Base-by-base conservation (phyloP, 2,329 filamentous ascomycete genomes). In the Pseudocercospora fijiensis region DNA sequence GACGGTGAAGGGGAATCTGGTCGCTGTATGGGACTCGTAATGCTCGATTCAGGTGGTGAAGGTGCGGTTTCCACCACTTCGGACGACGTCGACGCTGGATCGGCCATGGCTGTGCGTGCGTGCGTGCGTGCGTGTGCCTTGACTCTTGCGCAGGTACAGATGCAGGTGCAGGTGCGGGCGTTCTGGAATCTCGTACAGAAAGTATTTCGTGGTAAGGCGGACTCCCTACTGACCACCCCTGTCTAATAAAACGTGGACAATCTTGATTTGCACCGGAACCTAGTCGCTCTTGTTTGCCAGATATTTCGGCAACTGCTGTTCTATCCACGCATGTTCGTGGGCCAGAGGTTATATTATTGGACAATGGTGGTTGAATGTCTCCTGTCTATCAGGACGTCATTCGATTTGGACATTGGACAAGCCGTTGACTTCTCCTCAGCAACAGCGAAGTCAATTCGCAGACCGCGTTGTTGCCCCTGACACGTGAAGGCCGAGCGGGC, bases 1-100 rank as follows among this genome's bases (percentile, higher is more conserved):
- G 87, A 86, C 41, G 87, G 86, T 57, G 88, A 85, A n/a, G 89
- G 88, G 37, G 88, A 90, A 64, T 81, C 81, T 69, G 82, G 80
- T 71, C 82, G 83, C 51, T 69, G 66, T 24, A 67, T 63, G 16
- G 72, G 74, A 41, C 41, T 71, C 57, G 67, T 64, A 41, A 69
- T 66, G 60, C 60, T 72, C 71, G 67, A 74, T 61, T 58, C 69
- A 52, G 65, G 72, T 62, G 67, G 69, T 26, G 53, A 62, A 30
- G 60, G 60, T 41, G 49, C 49, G 41, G 53, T 28, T 37, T 56
- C 53, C 28, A 37, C 53, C 18, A 56, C 53, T 33, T 56, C 53
- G 53, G 27, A 37, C 28, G 22, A 37, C 30, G 53, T 56, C 28
- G 53, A 56, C 53, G 53, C 53, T 37, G 53, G 18, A 56, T 56